These are phyloP conservation scores for Ampelocalamus luodianensis DNA, from an alignment of 176 grass and related monocot species.

Conservation along the genomic window DNA sequence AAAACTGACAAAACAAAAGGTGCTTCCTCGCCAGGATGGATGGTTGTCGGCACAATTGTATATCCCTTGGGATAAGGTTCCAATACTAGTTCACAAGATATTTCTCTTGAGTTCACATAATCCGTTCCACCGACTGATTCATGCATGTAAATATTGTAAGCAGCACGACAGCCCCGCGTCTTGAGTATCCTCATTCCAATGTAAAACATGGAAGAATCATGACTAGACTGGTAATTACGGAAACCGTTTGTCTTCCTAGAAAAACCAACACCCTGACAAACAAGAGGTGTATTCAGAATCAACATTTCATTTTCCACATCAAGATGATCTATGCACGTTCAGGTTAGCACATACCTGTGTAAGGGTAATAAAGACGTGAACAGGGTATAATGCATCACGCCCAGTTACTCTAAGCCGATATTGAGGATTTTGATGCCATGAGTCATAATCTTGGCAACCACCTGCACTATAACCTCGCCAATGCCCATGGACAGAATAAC, in stretches of 20 bases:
- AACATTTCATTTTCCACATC: not conserved
- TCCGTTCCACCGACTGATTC: conserved; percentile 96
- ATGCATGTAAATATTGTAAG: conserved; percentile 99
- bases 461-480: conserved; percentile 93
- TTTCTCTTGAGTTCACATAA: conserved; percentile 97
- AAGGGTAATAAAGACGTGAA: conserved; percentile 97
- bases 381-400: conserved; percentile 73
- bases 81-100: conserved; percentile 97
- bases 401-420: conserved; percentile 88
- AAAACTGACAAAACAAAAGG: conserved; percentile 99
- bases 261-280: conserved; percentile 92
- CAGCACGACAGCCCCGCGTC: conserved; percentile 83
- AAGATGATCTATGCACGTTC: conserved; percentile 17
- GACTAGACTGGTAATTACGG: conserved; percentile 92
- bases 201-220: conserved; percentile 96
- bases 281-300: conserved; percentile 32
- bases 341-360: conserved; percentile 77
- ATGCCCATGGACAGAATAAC: conserved; percentile 93
- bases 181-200: conserved; percentile 99
- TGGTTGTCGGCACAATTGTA: conserved; percentile 97
- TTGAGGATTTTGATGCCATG: conserved; percentile 98
- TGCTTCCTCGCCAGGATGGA: conserved; percentile 98
- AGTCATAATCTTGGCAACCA: conserved; percentile 98
- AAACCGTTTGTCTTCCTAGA: conserved; percentile 91
- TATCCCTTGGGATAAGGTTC: conserved; percentile 98